A percentile compares a stretch with the other conserved stretches of the same genome.
Conservation (phyloP, 768 basidiomycete genomes). For the Termitomyces heimii region DNA sequence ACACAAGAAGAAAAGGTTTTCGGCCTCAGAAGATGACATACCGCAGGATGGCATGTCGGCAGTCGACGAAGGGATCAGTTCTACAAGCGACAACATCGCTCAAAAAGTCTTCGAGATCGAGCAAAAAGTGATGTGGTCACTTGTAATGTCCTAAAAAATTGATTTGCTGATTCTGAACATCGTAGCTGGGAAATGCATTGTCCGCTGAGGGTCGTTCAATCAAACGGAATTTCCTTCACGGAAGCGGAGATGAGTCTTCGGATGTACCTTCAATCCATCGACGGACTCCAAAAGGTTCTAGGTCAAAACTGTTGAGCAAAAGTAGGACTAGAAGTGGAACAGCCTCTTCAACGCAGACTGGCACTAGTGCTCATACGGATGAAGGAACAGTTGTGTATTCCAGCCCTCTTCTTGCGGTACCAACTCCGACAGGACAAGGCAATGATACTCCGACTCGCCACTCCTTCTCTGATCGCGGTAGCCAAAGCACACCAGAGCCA, state of each 20-base stretch:
- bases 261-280: slow-evolving; percentile 36
- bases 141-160: neutral
- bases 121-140: slow-evolving; percentile 61
- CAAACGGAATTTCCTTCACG: slow-evolving; percentile 33
- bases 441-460: slow-evolving; percentile 35
- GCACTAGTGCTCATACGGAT: slow-evolving; percentile 21
- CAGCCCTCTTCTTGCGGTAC: slow-evolving; percentile 20
- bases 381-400: slow-evolving; percentile 23
- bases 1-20: slow-evolving; percentile 72
- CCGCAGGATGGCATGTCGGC: slow-evolving; percentile 78
- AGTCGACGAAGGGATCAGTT: slow-evolving; percentile 81
- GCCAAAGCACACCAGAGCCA: slow-evolving; percentile 27
- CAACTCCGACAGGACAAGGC: slow-evolving; percentile 27
- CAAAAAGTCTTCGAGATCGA: slow-evolving; percentile 87
- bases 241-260: slow-evolving; percentile 56
- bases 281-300: slow-evolving; percentile 32
- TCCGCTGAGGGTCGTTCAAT: slow-evolving; percentile 47
- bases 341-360: slow-evolving; percentile 54
- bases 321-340: slow-evolving; percentile 55
- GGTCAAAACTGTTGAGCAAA: slow-evolving; percentile 27
- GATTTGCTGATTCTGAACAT: neutral
- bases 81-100: slow-evolving; percentile 82
- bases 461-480: slow-evolving; percentile 33
- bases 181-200: slow-evolving; percentile 71
- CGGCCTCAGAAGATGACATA: slow-evolving; percentile 56